Conservation (phyloP, 2,329 filamentous ascomycete genomes). For the Orbilia blumenaviensis region DNA sequence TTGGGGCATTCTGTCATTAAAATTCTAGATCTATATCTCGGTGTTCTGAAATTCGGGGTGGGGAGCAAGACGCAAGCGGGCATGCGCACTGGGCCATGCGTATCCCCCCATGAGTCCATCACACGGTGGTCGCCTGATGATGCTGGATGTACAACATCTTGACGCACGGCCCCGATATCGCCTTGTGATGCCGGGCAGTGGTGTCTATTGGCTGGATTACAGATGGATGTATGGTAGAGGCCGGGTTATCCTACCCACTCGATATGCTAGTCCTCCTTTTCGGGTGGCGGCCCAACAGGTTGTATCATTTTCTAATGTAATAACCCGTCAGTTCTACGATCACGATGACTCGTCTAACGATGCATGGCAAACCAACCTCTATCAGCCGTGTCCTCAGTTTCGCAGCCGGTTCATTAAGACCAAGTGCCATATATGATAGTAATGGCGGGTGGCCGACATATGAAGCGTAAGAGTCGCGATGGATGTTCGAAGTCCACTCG, state of each 20-base stretch:
- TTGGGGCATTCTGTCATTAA: too few relatives aligned
- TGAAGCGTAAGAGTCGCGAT: conserved; percentile 88
- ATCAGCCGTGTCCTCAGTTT: conserved; percentile 82
- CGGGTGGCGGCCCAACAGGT: conserved; percentile 72
- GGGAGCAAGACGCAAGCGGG: too few relatives aligned
- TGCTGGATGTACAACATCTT: not conserved
- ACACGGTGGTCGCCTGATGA: not conserved
- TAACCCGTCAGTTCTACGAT: conserved; percentile 17
- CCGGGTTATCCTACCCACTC: not conserved
- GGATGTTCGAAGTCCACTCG: conserved; percentile 95
- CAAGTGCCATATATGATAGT: conserved; percentile 86
- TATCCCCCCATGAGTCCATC: too few relatives aligned
- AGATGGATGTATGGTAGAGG: not conserved
- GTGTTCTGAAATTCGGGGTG: too few relatives aligned
- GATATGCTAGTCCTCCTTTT: conserved; percentile 64
- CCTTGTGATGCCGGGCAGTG: not conserved
- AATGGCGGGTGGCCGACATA: conserved; percentile 90
- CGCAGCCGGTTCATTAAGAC: conserved; percentile 83
- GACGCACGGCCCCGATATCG: not conserved
- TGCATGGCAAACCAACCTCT: conserved; percentile 66
- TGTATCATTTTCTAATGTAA: conserved; percentile 72
- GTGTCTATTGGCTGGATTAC: not conserved
- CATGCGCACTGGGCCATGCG: too few relatives aligned
- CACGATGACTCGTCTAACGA: not conserved
- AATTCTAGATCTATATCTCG: too few relatives aligned